Base-by-base conservation (phyloP, 2,329 filamentous ascomycete species). In the Aspergillus pseudoglaucus region DNA sequence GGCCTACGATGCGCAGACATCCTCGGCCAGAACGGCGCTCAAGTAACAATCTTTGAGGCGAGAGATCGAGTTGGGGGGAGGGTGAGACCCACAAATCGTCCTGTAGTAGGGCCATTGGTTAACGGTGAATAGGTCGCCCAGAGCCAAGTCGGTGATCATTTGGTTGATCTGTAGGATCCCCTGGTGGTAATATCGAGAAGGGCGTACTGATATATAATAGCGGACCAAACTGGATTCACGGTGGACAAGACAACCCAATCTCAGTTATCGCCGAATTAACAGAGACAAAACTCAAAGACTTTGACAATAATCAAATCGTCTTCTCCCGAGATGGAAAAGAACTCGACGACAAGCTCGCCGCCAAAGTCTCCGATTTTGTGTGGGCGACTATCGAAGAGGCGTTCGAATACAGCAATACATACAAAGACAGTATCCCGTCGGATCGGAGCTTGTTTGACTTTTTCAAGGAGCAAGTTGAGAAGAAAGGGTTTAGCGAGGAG, bases 181-280 rank as follows among this genome's bases (percentile, higher is more conserved):
- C 20, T 25, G 25, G 4, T 6, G 6, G 22, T 25, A 25, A 9
- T 10, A 15, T 6, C 20, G 18, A 20, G 27, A 41, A 39, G 17
- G 42, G 42, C 23, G 46, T 39, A 30, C 55, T 64, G 44, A 59
- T 48, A 12, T 23, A 41, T 42, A 14, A 18, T 25, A 82, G 79
- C 10, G 81, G 81, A 2, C 78, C 81, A 1, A 84, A 83, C 53
- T 84, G 81, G 81, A 83, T 84, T 44, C 81, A 84, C 60, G 81
- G 81, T 14, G 78, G 77, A 1, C 68, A 77, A 2, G 66, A 77
- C 37, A 84, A 83, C 54, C 81, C 81, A 0, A 81, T 84, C 18
- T 66, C 76, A 43, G 66, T 75, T 12, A 69, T 84, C n/a, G 80
- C 79, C 12, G 68, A 73, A 49, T 61, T 72, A 47, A 81, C 79